Percentiles rank a stretch among this genome's conserved stretches.
phyloP scores from a whole-genome alignment of 2,329 filamentous ascomycete species.

The Botryosphaeria dothidea region DNA sequence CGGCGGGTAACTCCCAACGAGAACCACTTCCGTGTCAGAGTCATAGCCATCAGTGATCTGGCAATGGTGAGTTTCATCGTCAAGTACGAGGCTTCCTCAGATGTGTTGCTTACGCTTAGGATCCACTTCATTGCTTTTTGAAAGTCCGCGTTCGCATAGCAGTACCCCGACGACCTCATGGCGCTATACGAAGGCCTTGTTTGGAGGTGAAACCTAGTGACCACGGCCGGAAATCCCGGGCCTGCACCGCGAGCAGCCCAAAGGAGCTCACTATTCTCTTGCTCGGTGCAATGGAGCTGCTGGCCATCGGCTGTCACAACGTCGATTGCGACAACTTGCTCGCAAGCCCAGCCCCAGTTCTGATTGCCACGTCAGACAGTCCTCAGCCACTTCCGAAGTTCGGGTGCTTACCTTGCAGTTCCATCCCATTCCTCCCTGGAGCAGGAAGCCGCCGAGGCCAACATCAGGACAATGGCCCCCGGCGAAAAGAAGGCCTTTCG shows the following conservation, averaged over 20 bases:
- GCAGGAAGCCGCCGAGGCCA: constrained; percentile 56
- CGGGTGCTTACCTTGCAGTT: constrained; percentile 49
- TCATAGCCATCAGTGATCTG: constrained; percentile 36
- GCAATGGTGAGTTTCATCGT: not conserved
- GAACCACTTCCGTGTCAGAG: constrained; percentile 44
- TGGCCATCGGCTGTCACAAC: constrained; percentile 50
- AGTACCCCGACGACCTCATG: constrained; percentile 43
- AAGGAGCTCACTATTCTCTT: constrained; percentile 49
- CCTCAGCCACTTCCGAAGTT: not conserved
- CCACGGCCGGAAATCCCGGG: constrained; percentile 54
- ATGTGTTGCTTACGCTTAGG: constrained; percentile 36
- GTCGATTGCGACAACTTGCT: constrained; percentile 48
- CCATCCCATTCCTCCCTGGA: constrained; percentile 62
- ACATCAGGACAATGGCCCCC: constrained; percentile 60
- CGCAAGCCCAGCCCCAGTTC: constrained; percentile 60
- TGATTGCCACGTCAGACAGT: constrained; percentile 23
- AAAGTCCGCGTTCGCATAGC: constrained; percentile 50
- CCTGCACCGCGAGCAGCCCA: constrained; percentile 54
- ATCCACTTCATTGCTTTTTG: constrained; percentile 51
- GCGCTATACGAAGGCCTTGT: constrained; percentile 29
- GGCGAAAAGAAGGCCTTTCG: constrained; percentile 49
- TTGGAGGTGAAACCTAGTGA: constrained; percentile 53
- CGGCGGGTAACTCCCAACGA: constrained; percentile 35
- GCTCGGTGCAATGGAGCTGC: constrained; percentile 36
- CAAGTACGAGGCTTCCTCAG: too few species aligned